Base-by-base conservation (phyloP, 2,329 filamentous ascomycete genomes). In the Aureobasidium vineae region DNA sequence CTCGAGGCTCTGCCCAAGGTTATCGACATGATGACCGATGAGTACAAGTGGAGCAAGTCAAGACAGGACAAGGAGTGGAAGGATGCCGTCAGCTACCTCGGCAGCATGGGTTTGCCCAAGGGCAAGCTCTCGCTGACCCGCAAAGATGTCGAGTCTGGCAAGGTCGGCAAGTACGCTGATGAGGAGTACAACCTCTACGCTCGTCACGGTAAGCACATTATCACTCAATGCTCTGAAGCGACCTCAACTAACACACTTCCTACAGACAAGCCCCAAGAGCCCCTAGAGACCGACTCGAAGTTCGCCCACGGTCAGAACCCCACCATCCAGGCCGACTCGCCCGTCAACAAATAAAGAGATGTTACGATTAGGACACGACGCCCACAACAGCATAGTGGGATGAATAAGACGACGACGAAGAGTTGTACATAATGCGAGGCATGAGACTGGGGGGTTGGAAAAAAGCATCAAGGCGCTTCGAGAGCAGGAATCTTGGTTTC, bases 11-110 rank as follows among this genome's bases (percentile, higher is more conserved):
- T 97, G 53, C 93, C 94, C 5, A 84, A 80, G 67, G 86, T 97
- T 67, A 95, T 97, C 73, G 92, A 97, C 76, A 85, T 97, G 68
- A 96, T 97, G 92, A 84, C 82, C 40, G 86, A 90, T 72, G 92
- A 97, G 80, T 81, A 97, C 68, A 84, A 87, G 67, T 97, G 92
- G 93, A 86, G 88, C 74, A 80, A 76, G 66, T 83, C 83, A 71
- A 82, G 93, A 69, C 90, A 91, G 79, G 89, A 93, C 5, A 72
- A 83, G 19, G 92, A 97, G 77, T 97, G 92, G 92, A 89, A 82
- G 74, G 88, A 96, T 68, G 86, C 80, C 6, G 79, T 89, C 16
- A 70, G 76, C 2, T 89, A 82, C 73, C 77, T 89, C 26, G 81
- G 80, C 28, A 86, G 84, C 49, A 89, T 89, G 86, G 86, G 86